These are phyloP conservation scores for Nitzschia sp. DNA, from an alignment of 108 stramenopile genomes.

Conservation along the genomic window DNA sequence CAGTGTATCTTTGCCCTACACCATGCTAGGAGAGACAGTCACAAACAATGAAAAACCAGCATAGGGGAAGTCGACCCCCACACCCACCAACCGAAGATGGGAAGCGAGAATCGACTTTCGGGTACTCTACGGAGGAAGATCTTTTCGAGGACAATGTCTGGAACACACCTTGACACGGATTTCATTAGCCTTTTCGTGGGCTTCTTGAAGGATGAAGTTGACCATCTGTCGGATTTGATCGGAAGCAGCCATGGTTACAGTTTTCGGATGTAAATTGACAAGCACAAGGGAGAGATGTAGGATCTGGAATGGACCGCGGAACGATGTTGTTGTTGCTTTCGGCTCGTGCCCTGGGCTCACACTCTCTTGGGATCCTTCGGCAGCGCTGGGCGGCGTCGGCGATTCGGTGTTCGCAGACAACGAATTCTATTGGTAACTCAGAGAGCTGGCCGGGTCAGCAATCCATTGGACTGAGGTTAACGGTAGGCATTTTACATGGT, in stretches of 20 bases:
- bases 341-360: too few species aligned
- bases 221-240: conserved; percentile 95
- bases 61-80: too few species aligned
- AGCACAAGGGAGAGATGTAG: not conserved
- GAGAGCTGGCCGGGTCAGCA: not conserved
- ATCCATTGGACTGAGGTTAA: not conserved
- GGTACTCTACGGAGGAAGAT: too few species aligned
- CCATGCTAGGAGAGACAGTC: too few species aligned
- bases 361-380: not conserved
- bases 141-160: not conserved
- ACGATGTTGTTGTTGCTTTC: not conserved
- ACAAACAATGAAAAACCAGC: too few species aligned
- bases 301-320: not conserved
- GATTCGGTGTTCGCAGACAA: conserved; percentile 4
- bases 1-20: not conserved
- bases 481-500: not conserved
- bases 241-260: conserved; percentile 68
- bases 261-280: not conserved
- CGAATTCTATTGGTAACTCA: not conserved
- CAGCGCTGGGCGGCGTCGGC: not conserved
- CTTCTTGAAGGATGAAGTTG: conserved; percentile 96
- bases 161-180: conserved; percentile 92
- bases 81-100: too few species aligned
- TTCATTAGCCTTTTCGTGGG: conserved; percentile 99
- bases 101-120: too few species aligned